Conservation (phyloP, 768 basidiomycete species). For the Tulasnella sp. region DNA sequence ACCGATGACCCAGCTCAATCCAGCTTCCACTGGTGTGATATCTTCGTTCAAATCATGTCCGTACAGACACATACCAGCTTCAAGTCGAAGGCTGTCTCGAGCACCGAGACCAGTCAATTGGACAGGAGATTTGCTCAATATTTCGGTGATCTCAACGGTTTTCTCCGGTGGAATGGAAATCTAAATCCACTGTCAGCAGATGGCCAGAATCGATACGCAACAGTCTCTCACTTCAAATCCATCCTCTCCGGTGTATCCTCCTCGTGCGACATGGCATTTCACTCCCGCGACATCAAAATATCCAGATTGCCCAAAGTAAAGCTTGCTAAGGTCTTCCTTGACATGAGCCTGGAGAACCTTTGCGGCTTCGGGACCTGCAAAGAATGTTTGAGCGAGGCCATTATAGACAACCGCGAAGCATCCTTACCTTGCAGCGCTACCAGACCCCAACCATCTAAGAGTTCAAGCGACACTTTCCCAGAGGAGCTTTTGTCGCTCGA, state of each 20-base stretch:
- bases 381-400: background rate
- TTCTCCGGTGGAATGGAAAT: slow-evolving; percentile 79
- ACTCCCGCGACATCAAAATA: slow-evolving; percentile 69
- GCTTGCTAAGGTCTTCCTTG: slow-evolving; percentile 53
- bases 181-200: slow-evolving; percentile 27
- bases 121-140: slow-evolving; percentile 46
- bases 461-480: slow-evolving; percentile 59
- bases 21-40: slow-evolving; percentile 82
- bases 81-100: slow-evolving; percentile 84
- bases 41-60: slow-evolving; percentile 87
- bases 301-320: slow-evolving; percentile 79
- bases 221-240: slow-evolving; percentile 72
- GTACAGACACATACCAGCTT: slow-evolving; percentile 95
- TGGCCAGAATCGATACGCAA: background rate
- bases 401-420: background rate
- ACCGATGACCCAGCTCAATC: slow-evolving; percentile 90
- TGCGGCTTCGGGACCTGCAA: slow-evolving; percentile 67
- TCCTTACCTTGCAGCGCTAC: slow-evolving; percentile 79
- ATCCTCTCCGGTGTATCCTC: slow-evolving; percentile 98
- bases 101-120: slow-evolving; percentile 85
- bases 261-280: slow-evolving; percentile 79
- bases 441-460: slow-evolving; percentile 76
- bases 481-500: slow-evolving; percentile 29
- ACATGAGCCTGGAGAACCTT: slow-evolving; percentile 67
- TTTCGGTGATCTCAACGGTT: slow-evolving; percentile 54